A percentile compares a stretch with the other conserved stretches of the same genome.
phyloP scores from a whole-genome alignment of 139 green algal species.

The Tetradesmus lagerheimii region DNA sequence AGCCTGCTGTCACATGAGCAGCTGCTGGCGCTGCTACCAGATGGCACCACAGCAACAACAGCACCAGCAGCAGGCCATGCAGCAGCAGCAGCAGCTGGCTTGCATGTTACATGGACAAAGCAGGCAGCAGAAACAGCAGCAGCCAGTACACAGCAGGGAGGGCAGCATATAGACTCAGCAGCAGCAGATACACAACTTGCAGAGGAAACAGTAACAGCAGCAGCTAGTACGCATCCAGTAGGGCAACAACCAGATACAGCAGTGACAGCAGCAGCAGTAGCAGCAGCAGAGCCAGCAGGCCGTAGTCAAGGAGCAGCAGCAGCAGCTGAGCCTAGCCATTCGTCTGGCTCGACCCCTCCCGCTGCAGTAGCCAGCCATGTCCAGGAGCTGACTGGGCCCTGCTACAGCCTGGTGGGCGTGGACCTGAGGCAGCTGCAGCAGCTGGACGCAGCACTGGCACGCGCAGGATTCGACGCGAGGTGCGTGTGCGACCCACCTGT shows the following conservation, averaged over 20 bases:
- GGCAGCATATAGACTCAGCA: constrained; percentile 16
- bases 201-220: not conserved
- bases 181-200: not conserved
- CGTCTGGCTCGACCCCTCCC: not conserved
- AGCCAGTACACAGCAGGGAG: not conserved
- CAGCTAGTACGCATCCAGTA: not conserved
- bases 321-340: constrained; percentile 3
- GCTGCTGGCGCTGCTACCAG: constrained; percentile 25
- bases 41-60: constrained; percentile 20
- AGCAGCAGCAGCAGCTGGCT: constrained; percentile 2
- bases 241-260: not conserved
- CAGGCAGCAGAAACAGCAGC: not conserved
- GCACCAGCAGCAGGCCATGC: not conserved
- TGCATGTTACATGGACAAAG: not conserved
- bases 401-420: constrained; percentile 76
- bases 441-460: constrained; percentile 58
- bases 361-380: not conserved
- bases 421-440: constrained; percentile 73
- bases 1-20: not conserved
- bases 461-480: constrained; percentile 65
- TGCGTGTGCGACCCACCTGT: too few relatives aligned
- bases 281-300: not conserved
- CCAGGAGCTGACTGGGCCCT: constrained; percentile 33
- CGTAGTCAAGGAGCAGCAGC: not conserved
- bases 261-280: not conserved